Conservation (phyloP, 225 moss, liverwort and hornwort species). For the Polytrichum commune region DNA sequence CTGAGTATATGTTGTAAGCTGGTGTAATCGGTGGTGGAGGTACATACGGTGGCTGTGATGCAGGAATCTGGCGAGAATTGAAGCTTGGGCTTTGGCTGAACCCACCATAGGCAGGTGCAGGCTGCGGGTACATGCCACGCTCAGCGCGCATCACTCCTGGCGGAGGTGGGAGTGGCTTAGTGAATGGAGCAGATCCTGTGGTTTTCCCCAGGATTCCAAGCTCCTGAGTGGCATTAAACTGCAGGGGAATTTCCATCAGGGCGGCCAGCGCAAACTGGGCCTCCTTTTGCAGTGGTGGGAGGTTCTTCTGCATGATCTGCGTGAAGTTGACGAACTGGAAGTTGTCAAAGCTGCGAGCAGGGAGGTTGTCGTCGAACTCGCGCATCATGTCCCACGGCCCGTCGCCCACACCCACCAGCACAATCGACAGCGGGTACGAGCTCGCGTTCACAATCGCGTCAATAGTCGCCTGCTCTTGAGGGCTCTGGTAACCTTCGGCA, state of each 20-base stretch:
- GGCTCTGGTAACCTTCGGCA: slow-evolving; percentile 53
- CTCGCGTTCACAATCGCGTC: slow-evolving; percentile 88
- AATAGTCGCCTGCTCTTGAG: slow-evolving; percentile 76
- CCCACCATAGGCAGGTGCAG: slow-evolving; percentile 14
- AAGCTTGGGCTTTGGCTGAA: slow-evolving; percentile 13
- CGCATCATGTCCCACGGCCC: slow-evolving; percentile 99
- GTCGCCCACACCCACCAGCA: slow-evolving; percentile 91
- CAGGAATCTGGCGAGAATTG: slow-evolving; percentile 3
- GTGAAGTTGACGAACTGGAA: slow-evolving; percentile 98
- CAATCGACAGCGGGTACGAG: slow-evolving; percentile 82
- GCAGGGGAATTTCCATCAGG: slow-evolving; percentile 86
- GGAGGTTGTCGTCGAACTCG: slow-evolving; percentile 89
- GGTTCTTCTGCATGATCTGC: slow-evolving; percentile 60
- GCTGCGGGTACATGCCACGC: slow-evolving; percentile 23
- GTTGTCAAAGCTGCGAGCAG: slow-evolving; percentile 84
- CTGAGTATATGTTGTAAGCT: neutral
- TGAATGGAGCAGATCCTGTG: slow-evolving; percentile 23
- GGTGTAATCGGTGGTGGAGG: neutral
- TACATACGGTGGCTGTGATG: neutral
- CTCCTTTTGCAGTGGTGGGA: slow-evolving; percentile 46
- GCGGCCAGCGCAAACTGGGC: slow-evolving; percentile 80
- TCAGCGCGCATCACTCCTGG: slow-evolving; percentile 68
- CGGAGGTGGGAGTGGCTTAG: slow-evolving; percentile 63
- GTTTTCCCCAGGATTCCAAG: slow-evolving; percentile 55
- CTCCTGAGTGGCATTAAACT: slow-evolving; percentile 80